phyloP scores from a whole-genome alignment of 2,329 filamentous ascomycete species.

The Neopestalotiopsis rosae region DNA sequence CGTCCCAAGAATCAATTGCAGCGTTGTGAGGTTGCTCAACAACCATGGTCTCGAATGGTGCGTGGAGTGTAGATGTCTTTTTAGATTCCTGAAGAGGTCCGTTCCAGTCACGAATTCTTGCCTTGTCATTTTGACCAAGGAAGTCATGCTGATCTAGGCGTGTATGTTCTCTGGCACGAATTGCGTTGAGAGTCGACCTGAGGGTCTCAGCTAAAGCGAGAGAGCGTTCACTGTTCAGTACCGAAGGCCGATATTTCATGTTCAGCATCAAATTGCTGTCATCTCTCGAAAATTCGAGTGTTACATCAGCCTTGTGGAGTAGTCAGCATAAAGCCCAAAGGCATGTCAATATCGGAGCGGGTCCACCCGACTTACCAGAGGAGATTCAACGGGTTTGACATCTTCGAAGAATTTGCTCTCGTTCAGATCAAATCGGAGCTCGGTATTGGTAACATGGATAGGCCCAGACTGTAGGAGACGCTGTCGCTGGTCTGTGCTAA shows the following conservation, averaged over 20 bases:
- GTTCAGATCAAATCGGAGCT: constrained; percentile 3
- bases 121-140: constrained; percentile 3
- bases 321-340: neutral
- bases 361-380: neutral
- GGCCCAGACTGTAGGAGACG: neutral
- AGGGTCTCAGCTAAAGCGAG: constrained; percentile 4
- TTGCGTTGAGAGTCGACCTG: neutral
- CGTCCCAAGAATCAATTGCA: constrained; percentile 36
- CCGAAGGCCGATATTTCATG: constrained; percentile 2
- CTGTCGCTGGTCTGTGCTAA: neutral
- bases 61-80: constrained; percentile 5
- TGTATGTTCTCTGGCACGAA: neutral
- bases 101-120: neutral
- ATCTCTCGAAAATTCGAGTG: neutral
- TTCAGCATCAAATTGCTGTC: neutral
- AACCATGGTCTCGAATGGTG: constrained; percentile 1
- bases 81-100: neutral
- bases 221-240: neutral
- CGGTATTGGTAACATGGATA: neutral
- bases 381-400: neutral
- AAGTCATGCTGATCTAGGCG: neutral
- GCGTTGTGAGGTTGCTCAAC: neutral
- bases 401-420: too few species aligned
- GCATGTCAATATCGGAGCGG: too few species aligned
- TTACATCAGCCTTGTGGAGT: constrained; percentile 1